Base-by-base conservation (phyloP, 805 yeast species). In the Kodamaea laetipori region DNA sequence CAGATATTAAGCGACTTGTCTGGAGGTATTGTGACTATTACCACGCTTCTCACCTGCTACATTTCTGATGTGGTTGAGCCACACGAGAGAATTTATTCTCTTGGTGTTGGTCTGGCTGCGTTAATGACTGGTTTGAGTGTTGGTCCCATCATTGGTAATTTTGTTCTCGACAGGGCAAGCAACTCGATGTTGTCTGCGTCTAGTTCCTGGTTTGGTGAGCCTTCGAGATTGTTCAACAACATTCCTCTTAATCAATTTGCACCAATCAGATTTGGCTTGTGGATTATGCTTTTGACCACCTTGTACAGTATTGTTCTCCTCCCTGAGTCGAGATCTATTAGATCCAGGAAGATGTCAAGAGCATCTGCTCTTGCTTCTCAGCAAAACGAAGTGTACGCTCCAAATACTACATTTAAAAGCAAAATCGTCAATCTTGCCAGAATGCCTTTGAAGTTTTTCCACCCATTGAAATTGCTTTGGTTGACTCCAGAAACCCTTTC, bases 51-150 rank as follows among this genome's bases (percentile, higher is more conserved):
- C 9, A 82, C 81, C 56, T 78, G 90, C 47, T 89, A 87, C 56
- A 73, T 86, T 13, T 71, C 88, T 3, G 96, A 89, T 64, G 80
- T 87, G 28, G 82, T 81, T 4, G 83, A 81, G 16, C 76, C 86
- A 0, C 72, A 69, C 25, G 71, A 77, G 43, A 66, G 95, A 48
- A 74, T 80, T 17, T 72, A 76, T 41, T 69, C 75, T 15, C 66
- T 86, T 50, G 87, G 90, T 8, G 64, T 79, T 23, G 65, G 77
- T 19, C 68, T 76, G 57, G 86, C 90, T 8, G 62, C 77, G 12
- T 61, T 84, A 37, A 82, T 77, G 53, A 67, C 74, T 3, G 86
- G 90, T 0, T 54, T 80, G 50, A 83, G 84, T 1, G 10, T 75
- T 7, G 94, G 92, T 1, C 94, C 95, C 0, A 48, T 82, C 27